These are phyloP conservation scores for Vicia villosa DNA, from an alignment of 306 rosid species.

Conservation along the genomic window DNA sequence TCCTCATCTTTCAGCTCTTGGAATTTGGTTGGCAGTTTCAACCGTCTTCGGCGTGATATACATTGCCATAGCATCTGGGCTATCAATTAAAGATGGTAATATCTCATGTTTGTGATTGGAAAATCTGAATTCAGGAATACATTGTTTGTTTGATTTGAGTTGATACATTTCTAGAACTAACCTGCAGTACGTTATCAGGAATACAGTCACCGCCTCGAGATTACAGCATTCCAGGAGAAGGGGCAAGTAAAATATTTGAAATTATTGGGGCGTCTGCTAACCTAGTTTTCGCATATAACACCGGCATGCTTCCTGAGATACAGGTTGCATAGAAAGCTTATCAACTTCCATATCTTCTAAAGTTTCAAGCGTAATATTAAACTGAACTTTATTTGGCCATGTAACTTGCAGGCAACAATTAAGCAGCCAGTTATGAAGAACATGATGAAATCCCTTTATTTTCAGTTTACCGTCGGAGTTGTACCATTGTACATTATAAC, in stretches of 20 bases:
- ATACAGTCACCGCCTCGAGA: slow-evolving; percentile 66
- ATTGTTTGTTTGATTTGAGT: not conserved
- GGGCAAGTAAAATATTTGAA: slow-evolving; percentile 59
- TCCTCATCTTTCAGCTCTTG: slow-evolving; percentile 92
- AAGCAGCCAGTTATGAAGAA: slow-evolving; percentile 79
- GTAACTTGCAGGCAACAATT: slow-evolving; percentile 78
- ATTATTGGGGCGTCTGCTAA: slow-evolving; percentile 82
- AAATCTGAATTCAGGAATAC: not conserved
- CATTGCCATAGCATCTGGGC: slow-evolving; percentile 50
- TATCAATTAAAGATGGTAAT: slow-evolving; percentile 82
- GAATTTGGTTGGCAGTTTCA: slow-evolving; percentile 87
- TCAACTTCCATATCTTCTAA: not conserved
- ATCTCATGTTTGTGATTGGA: slow-evolving; percentile 1
- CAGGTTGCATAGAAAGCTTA: slow-evolving; percentile 57
- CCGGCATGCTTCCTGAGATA: slow-evolving; percentile 98
- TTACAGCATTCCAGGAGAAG: slow-evolving; percentile 59
- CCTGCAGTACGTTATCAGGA: slow-evolving; percentile 47
- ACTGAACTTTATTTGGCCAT: slow-evolving; percentile 28
- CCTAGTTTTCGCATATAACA: slow-evolving; percentile 87
- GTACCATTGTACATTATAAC: slow-evolving; percentile 71
- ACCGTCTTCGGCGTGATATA: slow-evolving; percentile 70
- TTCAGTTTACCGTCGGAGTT: slow-evolving; percentile 80
- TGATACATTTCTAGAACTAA: slow-evolving; percentile 27
- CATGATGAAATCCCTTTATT: slow-evolving; percentile 87
- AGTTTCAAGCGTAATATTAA: not conserved